Evolutionary conservation across 2,329 filamentous ascomycete genomes (phyloP), one percentile per base, ranked within the genome.

Genomic region (Sporothrix phasma): DNA sequence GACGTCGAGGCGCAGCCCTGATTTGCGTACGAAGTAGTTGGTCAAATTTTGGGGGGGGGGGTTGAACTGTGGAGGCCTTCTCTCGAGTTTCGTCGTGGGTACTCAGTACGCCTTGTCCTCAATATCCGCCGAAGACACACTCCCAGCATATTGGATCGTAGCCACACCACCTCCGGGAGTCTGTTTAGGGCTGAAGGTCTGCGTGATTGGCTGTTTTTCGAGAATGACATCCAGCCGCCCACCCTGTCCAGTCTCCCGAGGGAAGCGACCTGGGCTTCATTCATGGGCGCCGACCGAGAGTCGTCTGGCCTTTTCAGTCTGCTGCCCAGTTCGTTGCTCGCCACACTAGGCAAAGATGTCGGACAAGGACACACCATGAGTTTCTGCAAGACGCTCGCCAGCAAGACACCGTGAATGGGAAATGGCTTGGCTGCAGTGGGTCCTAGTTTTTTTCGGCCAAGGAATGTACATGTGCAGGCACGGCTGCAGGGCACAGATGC

Each of bases 211-310:
- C 2, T 47, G 24, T 61, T n/a, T 54, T 61, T 37, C 63, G 46
- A 64, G 41, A 54, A n/a, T 61, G 7, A 29, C 29, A 26, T 34
- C 24, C 39, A 8, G 22, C 29, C 7, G 11, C 11, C n/a, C 17
- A 3, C 41, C 5, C 56, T 17, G 22, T 11, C 1, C 10, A 37
- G 34, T 11, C 34, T 37, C n/a, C n/a, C n/a, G n/a, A n/a, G n/a
- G n/a, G n/a, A n/a, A n/a, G n/a, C n/a, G n/a, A n/a, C n/a, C n/a
- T n/a, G n/a, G n/a, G n/a, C n/a, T n/a, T n/a, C n/a, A n/a, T n/a
- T n/a, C n/a, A n/a, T n/a, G n/a, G 49, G 49, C 26, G 29, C 63
- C 34, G 51, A 58, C 51, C 45, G 60, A 62, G 64, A 62, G n/a
- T n/a, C n/a, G 31, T 11, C 5, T 24, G 7, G 31, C 8, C 19